These are phyloP conservation scores for Abrus pulchellus DNA, from an alignment of 306 rosid genomes.

Conservation along the genomic window DNA sequence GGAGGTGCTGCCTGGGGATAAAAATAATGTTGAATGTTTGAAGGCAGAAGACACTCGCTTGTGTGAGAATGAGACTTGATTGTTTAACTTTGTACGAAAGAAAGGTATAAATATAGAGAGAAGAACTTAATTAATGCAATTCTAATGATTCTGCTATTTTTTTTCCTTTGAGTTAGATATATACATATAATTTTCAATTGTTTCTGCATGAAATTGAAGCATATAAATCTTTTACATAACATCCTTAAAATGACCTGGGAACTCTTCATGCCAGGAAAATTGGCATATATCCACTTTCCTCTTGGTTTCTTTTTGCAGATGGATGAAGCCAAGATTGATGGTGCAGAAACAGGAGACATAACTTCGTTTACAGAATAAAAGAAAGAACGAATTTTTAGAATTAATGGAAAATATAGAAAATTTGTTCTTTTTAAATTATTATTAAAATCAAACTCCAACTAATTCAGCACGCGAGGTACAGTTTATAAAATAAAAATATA, in stretches of 20 bases:
- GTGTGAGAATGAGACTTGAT: conserved; percentile 47
- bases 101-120: conserved; percentile 29
- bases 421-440: no score
- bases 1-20: conserved; percentile 34
- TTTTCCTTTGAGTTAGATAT: background rate
- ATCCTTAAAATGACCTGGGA: background rate
- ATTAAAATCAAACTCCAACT: no score
- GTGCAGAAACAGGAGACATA: background rate
- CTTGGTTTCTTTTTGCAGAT: background rate
- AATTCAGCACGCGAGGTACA: no score
- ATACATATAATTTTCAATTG: conserved; percentile 4
- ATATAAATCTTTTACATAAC: background rate
- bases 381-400: background rate
- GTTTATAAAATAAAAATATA: no score
- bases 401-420: background rate
- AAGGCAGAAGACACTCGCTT: conserved; percentile 53
- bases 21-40: conserved; percentile 52
- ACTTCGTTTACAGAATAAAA: background rate
- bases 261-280: background rate
- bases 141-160: background rate
- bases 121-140: conserved; percentile 28
- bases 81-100: conserved; percentile 30
- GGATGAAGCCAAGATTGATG: background rate
- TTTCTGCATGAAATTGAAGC: no score
- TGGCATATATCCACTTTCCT: background rate